Conservation (phyloP, 1,284 basidiomycete genomes). For the Amylostereum chailletii region DNA sequence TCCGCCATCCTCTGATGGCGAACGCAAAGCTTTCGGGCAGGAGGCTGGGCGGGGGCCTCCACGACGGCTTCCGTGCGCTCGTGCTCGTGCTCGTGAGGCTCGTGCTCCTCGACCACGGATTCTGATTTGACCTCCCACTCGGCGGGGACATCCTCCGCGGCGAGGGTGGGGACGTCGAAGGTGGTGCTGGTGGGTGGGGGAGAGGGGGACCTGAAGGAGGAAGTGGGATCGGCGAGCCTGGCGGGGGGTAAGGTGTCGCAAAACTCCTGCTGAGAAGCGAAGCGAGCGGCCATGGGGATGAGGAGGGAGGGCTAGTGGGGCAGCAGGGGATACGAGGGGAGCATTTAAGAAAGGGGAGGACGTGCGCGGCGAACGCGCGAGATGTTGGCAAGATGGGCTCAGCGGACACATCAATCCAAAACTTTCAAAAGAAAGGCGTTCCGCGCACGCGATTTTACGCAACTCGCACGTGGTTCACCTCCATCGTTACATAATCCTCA, state of each 20-base stretch:
- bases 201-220: conserved; percentile 20
- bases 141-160: conserved; percentile 2
- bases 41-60: conserved; percentile 25
- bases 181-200: conserved; percentile 20
- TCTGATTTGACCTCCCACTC: conserved; percentile 2
- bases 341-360: not conserved
- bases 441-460: too few species aligned
- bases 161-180: conserved; percentile 23
- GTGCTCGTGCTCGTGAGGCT: not conserved
- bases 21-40: conserved; percentile 73
- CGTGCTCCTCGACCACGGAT: not conserved
- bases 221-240: conserved; percentile 30
- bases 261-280: conserved; percentile 28
- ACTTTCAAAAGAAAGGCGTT: too few species aligned
- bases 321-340: not conserved
- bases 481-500: too few species aligned
- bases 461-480: too few species aligned
- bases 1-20: conserved; percentile 97
- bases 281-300: conserved; percentile 5
- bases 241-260: conserved; percentile 71
- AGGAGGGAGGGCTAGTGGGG: not conserved
- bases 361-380: not conserved
- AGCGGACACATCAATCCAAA: too few species aligned
- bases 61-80: conserved; percentile 9
- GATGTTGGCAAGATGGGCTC: not conserved